Base-by-base conservation (phyloP, 768 basidiomycete species). In the Boletus rubropictus region DNA sequence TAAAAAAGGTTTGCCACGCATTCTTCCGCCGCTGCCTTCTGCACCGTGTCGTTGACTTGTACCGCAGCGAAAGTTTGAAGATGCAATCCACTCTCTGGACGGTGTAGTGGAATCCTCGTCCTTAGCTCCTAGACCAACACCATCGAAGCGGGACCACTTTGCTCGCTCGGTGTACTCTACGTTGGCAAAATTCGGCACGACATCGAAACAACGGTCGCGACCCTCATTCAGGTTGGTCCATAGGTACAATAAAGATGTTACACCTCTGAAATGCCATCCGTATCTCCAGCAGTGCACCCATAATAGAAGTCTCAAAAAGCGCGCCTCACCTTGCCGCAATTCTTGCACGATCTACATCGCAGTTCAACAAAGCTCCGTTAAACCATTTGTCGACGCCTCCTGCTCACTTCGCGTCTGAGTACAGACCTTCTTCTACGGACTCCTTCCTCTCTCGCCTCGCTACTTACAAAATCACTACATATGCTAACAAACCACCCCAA, bases 401-500 rank as follows among this genome's bases (percentile, higher is more conserved):
- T 38, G 17, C 41, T 21, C 61, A 49, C 46, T 68, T 57, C 0
- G 67, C 69, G 1, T 78, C 79, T 12, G 85, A 86, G 47, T 91
- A 89, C 56, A 73, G 86, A 38, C 89, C 89, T 3, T 88, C 88
- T 3, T 91, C 89, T 10, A 76, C 78, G 5, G 67, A 78, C 2
- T 86, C 83, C 4, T 86, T 91, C 58, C 67, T 92, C 21, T 71
- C 77, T 14, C 84, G 89, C 35, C 77, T 92, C 2, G 70, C 79
- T 1, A 89, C 89, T 1, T 92, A 77, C 66, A 90, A 84, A 62
- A 75, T 91, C 24, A 68, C 84, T 10, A 90, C 89, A 0, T 92
- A 89, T 57, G 74, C 83, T 15, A 86, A 85, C 53, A 91, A 91
- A 61, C 86, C 88, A 1, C 45, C 78, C 0, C 70, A 72, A 9